Percentiles rank a stretch among this genome's conserved stretches.
Conservation (phyloP, 2,329 filamentous ascomycete genomes). For the Thelonectria olida region DNA sequence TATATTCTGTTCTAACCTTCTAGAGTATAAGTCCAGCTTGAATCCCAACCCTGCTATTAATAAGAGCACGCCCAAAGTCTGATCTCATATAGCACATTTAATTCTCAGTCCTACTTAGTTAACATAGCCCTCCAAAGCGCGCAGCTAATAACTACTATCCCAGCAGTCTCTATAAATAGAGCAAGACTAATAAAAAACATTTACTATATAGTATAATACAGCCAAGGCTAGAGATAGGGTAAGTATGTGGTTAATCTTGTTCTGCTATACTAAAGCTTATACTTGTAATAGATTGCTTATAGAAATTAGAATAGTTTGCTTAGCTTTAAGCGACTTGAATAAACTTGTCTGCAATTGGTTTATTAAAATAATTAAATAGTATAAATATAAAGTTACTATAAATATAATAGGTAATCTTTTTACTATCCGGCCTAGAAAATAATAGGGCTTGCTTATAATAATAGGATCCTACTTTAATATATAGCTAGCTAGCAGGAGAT, state of each 20-base stretch:
- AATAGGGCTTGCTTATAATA: slow-evolving; percentile 67
- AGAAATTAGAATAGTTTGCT: background rate
- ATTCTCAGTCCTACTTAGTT: no score
- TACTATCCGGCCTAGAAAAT: slow-evolving; percentile 70
- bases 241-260: background rate
- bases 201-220: background rate
- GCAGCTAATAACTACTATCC: background rate
- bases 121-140: background rate
- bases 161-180: background rate
- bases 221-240: background rate
- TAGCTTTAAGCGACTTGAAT: background rate
- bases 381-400: slow-evolving; percentile 73
- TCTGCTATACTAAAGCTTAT: background rate
- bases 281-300: background rate
- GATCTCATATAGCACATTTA: no score
- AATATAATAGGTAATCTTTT: slow-evolving; percentile 86
- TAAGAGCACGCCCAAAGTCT: no score
- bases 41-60: no score
- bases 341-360: slow-evolving; percentile 76
- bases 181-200: background rate
- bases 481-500: slow-evolving; percentile 69
- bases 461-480: slow-evolving; percentile 75
- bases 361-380: slow-evolving; percentile 64
- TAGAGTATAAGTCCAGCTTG: no score
- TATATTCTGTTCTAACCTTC: no score